A percentile compares a stretch with the other conserved stretches of the same genome.
Evolutionary conservation across 169 alveolate genomes (phyloP).

Genomic region (Plasmodium yoelii): DNA sequence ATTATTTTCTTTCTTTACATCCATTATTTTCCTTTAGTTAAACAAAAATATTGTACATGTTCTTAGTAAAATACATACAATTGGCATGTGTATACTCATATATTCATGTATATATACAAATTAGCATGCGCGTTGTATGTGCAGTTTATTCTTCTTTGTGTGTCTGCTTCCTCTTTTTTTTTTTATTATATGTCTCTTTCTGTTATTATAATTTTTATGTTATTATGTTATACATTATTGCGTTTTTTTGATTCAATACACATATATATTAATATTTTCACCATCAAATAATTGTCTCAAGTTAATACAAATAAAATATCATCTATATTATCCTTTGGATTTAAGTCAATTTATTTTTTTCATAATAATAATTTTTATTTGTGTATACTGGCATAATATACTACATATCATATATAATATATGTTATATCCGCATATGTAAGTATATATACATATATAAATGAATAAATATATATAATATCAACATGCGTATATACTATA

Average conservation of each 20-base stretch:
- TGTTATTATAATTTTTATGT: neutral
- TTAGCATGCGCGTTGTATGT: neutral
- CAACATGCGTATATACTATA: no score
- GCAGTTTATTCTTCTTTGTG: neutral
- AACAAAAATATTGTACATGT: neutral
- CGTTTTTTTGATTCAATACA: neutral
- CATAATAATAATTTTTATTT: no score
- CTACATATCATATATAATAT: no score
- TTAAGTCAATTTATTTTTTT: no score
- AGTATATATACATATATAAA: no score
- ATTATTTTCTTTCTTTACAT: slow-evolving; percentile 6
- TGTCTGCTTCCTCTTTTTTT: neutral
- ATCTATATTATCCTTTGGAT: no score
- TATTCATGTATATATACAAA: neutral
- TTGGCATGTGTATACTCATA: neutral
- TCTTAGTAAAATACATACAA: neutral
- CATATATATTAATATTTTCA: no score
- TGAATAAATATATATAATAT: no score
- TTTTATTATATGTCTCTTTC: neutral
- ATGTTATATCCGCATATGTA: no score
- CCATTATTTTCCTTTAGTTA: slow-evolving; percentile 6
- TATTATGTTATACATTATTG: neutral
- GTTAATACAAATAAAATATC: no score
- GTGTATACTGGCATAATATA: no score
- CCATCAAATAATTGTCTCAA: no score